Conservation (phyloP, 1,139 yeast species). For the Scheffersomyces stambukii region DNA sequence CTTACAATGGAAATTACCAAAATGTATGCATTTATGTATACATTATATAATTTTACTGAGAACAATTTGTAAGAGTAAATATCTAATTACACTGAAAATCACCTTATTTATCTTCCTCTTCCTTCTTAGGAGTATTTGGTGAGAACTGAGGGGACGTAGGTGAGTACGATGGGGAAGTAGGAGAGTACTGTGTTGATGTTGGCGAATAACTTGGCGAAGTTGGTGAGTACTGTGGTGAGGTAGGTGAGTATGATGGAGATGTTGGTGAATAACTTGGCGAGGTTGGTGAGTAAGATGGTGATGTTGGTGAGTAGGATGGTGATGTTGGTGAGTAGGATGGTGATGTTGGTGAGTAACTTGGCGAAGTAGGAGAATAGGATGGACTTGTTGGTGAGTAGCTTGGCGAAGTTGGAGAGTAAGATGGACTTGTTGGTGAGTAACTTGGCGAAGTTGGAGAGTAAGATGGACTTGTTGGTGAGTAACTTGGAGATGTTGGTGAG, state of each 20-base stretch:
- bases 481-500: constrained; percentile 71
- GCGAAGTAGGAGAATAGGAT: constrained; percentile 59
- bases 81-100: too few relatives aligned
- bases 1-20: too few relatives aligned
- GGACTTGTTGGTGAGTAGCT: constrained; percentile 66
- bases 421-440: constrained; percentile 61
- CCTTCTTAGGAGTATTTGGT: constrained; percentile 32
- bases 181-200: constrained; percentile 69
- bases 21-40: neutral
- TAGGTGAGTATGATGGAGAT: constrained; percentile 59
- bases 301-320: constrained; percentile 57
- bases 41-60: neutral
- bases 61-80: neutral
- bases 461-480: constrained; percentile 70
- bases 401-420: constrained; percentile 61
- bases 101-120: neutral
- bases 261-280: constrained; percentile 73
- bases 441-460: constrained; percentile 51
- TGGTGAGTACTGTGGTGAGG: constrained; percentile 48
- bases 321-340: constrained; percentile 48
- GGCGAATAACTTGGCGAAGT: constrained; percentile 64
- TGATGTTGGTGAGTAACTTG: constrained; percentile 48
- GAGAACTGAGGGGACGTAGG: constrained; percentile 55
- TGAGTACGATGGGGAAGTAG: constrained; percentile 49
- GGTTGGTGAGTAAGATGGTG: constrained; percentile 72